Evolutionary conservation across 257 asterid genomes (phyloP), one percentile per base, ranked within the genome.

Genomic region (Solanum sejunctum): DNA sequence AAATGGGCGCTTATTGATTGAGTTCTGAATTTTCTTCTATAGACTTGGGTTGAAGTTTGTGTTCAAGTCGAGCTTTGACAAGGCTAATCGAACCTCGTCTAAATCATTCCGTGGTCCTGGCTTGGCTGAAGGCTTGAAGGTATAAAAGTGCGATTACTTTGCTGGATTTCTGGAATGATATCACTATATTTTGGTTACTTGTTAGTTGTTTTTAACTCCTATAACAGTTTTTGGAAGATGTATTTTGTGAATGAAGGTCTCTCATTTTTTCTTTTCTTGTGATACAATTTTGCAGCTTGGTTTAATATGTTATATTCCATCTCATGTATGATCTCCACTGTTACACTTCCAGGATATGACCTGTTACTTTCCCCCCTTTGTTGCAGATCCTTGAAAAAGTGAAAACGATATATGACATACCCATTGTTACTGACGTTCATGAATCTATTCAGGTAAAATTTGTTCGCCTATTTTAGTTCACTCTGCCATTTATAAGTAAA

Each of bases 21-120:
- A 12, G 20, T 63, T 23, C 6, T 8, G 5, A 20, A 12, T 84
- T 58, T 73, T 67, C 21, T 63, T 7, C 10, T 54, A 6, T 87
- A 93, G 96, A 82, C 93, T 94, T 85, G 98, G 97, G 28, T 75
- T 93, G 86, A 93, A 91, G 23, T 87, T 95, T 91, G 90, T 93
- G 71, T 95, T 95, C 86, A 95, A 95, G 88, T 95, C 98, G 8
- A 93, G 98, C 91, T 93, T 95, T 80, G 98, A 95, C 87, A 95
- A 64, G 89, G 98, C 97, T 82, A 95, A 93, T 86, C 90, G 98
- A 49, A 95, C 98, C 58, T 93, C 96, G 43, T 95, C 98, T 12
- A 93, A 93, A 88, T 95, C 98, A 83, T 95, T 95, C 60, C 96
- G 98, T 4, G 98, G 98, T 43, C 98, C 98, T 49, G 98, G 98